These are phyloP conservation scores for Botrytis paeoniae DNA, from an alignment of 2,329 filamentous ascomycete genomes.

Conservation along the genomic window DNA sequence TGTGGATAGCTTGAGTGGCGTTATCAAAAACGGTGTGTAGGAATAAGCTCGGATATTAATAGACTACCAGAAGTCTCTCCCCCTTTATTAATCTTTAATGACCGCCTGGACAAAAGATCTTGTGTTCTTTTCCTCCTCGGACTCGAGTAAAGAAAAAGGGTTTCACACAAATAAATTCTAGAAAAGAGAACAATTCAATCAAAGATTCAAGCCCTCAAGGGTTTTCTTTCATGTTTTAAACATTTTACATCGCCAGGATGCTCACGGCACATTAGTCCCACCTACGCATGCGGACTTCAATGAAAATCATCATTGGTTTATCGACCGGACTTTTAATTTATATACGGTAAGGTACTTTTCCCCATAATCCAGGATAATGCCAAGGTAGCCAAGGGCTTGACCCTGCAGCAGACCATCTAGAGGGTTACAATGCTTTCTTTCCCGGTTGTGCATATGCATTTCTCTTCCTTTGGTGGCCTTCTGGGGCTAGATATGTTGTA, in stretches of 20 bases:
- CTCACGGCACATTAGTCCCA: slow-evolving; percentile 1
- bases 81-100: not conserved
- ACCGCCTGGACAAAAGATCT: not conserved
- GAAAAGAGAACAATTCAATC: not conserved
- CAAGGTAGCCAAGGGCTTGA: slow-evolving; percentile 15
- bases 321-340: not conserved
- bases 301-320: not conserved
- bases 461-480: not conserved
- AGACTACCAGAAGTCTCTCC: not conserved
- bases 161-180: not conserved
- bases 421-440: not conserved
- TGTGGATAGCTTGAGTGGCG: not conserved
- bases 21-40: not conserved
- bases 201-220: not conserved
- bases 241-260: not conserved
- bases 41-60: not conserved
- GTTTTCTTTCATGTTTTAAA: not conserved
- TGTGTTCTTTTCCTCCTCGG: not conserved
- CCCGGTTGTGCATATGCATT: slow-evolving; percentile 3
- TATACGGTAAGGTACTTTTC: not conserved
- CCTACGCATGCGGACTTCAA: slow-evolving; percentile 2
- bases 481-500: not conserved
- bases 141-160: not conserved
- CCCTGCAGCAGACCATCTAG: not conserved
- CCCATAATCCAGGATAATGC: slow-evolving; percentile 12